Evolutionary conservation across 164 flowering plant species (phyloP), one percentile per base, ranked within the genome.

Genomic region (Chimonanthus salicifolius): DNA sequence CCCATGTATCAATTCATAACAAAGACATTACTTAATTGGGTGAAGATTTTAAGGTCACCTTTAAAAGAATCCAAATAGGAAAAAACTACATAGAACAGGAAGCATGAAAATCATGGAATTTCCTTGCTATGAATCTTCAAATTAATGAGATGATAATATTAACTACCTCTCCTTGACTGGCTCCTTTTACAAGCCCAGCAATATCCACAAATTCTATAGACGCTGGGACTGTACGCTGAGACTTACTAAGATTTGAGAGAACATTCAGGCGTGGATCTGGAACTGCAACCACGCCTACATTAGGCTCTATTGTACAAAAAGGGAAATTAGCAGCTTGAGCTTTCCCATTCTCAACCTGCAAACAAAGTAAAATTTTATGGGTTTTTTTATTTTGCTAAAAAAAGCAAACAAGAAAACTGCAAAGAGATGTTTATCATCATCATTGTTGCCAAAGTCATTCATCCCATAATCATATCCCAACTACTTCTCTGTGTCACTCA

Each of bases 261-360:
- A 92, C 92, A 58, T 80, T 73, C 58, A 96, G 89, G 72, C 98
- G 92, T 49, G 85, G 76, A 84, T 96, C 99, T 7, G 99, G 99
- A 72, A 96, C 98, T 47, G 91, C 97, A 79, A 96, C 97, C 66
- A 85, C 88, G 67, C 99, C 99, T 43, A 96, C 97, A 83, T 96
- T 96, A 62, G 98, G 99, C 82, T 96, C 99, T 75, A 96, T 96
- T 13, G 99, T 96, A 74, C 99, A 96, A 77, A 96, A 96, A 11
- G 99, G 99, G 74, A 87, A 96, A 84, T 96, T 96, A 58, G 99
- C 99, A 83, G 98, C 99, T 80, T 96, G 99, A 78, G 99, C 99
- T 80, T 94, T 96, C 64, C 98, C 99, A 82, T 94, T 96, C 81
- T 96, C 99, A 70, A 96, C 98, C 99, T 95, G 79, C 65, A 81